Evolutionary conservation across 164 flowering plant species (phyloP), one percentile per base, ranked within the genome.

Genomic region (Amborella trichopoda): DNA sequence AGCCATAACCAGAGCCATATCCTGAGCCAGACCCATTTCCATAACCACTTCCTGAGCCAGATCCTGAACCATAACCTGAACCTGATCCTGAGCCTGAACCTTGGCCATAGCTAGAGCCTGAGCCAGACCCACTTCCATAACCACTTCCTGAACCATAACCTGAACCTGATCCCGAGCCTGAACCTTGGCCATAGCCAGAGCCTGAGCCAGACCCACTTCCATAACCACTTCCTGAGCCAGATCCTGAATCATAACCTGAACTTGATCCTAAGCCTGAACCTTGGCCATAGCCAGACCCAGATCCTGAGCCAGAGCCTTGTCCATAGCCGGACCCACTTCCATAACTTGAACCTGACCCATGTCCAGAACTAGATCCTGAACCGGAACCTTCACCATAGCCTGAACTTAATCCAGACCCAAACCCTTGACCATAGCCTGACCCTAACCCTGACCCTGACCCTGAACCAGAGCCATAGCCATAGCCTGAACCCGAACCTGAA

Each of bases 371-470:
- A 39, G 18, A 42, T 6, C 46, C 46, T 22, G 46, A 18, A n/a
- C 46, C 46, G 8, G 25, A 18, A 2, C 46, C 46, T 18, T 22
- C 11, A 19, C 46, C 46, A 22, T 42, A 42, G 18, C 25, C 24
- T 6, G 42, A 39, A 5, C 23, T 19, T 1, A 19, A 39, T 17
- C 42, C 42, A 1, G 42, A 39, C 12, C 42, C 42, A 17, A 6
- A 10, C 8, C 42, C 42, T 39, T 11, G 18, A 8, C 42, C 42
- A 10, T 11, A 39, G 18, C 42, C 42, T 11, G 42, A 39, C n/a
- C 42, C 42, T 10, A 16, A 39, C n/a, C 42, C 42, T 12, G 42
- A 39, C 17, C 42, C 42, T 39, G 42, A 39, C 12, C 42, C 42
- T 11, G 42, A 11, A 39, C 42, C 42, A 39, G 12, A 39, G 1